Evolutionary conservation across 352 stramenopile genomes (phyloP).

Genomic region (Phytophthora litchii): DNA sequence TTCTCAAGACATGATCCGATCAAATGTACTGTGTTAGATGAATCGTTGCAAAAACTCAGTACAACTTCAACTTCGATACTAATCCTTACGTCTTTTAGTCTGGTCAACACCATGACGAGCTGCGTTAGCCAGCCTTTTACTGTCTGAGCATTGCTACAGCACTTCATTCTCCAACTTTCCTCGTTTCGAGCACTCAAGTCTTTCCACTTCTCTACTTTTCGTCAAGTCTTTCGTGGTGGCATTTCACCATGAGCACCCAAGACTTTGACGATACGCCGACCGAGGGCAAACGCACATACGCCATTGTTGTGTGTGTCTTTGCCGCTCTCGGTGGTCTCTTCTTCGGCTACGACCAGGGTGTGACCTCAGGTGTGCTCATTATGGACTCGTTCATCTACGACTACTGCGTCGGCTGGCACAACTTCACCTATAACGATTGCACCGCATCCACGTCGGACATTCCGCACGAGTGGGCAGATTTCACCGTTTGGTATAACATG

Average conservation of each 20-base stretch:
- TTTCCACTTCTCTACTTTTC: background rate
- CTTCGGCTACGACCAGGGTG: conserved; percentile 20
- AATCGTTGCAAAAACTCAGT: background rate
- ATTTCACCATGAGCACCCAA: conserved; percentile 1
- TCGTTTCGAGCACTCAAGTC: conserved; percentile 19
- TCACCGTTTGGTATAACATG: conserved; percentile 48
- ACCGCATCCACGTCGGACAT: conserved; percentile 17
- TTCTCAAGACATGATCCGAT: background rate
- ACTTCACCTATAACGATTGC: conserved; percentile 34
- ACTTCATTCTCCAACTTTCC: conserved; percentile 32
- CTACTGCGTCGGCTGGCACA: conserved; percentile 22
- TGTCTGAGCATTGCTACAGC: conserved; percentile 1
- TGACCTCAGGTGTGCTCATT: conserved; percentile 16
- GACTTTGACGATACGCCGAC: conserved; percentile 6
- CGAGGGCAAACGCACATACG: conserved; percentile 15
- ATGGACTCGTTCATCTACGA: conserved; percentile 22
- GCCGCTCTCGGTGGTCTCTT: conserved; percentile 14
- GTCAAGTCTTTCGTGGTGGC: conserved; percentile 13
- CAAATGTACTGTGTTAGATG: background rate
- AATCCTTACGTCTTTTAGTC: conserved; percentile 18
- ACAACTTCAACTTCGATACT: conserved; percentile 28
- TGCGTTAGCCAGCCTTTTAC: conserved; percentile 7
- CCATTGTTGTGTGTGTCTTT: conserved; percentile 19
- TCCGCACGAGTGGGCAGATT: conserved; percentile 29
- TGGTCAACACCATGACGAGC: conserved; percentile 5